Evolutionary conservation across 805 yeast genomes (phyloP).

Genomic region (Wickerhamiella vanderwaltii): DNA sequence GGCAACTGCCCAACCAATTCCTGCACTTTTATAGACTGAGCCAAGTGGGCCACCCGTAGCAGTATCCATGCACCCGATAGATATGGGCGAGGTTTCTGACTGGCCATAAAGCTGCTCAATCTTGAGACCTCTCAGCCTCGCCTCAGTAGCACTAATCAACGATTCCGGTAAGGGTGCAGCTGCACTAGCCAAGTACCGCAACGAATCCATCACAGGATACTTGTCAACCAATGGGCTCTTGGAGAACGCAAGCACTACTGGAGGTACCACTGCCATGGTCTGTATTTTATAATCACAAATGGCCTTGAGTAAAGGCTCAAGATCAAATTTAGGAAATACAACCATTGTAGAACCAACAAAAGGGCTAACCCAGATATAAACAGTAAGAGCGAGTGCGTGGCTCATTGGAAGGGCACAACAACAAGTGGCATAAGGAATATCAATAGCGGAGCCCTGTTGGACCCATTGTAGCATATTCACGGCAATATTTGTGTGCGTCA

Average conservation of each 20-base stretch:
- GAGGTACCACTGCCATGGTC: constrained; percentile 32
- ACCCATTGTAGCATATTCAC: constrained; percentile 15
- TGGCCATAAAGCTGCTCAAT: constrained; percentile 30
- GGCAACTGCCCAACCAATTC: constrained; percentile 32
- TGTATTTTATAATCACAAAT: constrained; percentile 27
- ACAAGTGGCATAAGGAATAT: constrained; percentile 1
- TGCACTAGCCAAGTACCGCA: constrained; percentile 32
- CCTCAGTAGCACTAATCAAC: constrained; percentile 2
- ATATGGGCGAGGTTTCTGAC: constrained; percentile 51
- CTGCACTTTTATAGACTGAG: constrained; percentile 33
- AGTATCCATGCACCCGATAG: constrained; percentile 15
- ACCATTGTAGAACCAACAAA: constrained; percentile 17
- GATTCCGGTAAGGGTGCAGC: constrained; percentile 34
- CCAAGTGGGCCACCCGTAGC: not conserved
- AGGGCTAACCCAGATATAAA: constrained; percentile 20
- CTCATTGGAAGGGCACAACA: constrained; percentile 20
- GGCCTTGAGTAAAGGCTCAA: constrained; percentile 19
- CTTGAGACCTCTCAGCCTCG: constrained; percentile 1
- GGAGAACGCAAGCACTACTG: constrained; percentile 35
- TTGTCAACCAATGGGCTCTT: constrained; percentile 32
- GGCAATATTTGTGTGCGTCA: constrained; percentile 40
- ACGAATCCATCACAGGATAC: constrained; percentile 29
- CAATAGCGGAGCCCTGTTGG: constrained; percentile 12
- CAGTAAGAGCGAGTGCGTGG: constrained; percentile 24
- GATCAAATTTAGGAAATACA: constrained; percentile 23